Base-by-base conservation (phyloP, 176 grass and related monocot genomes). In the Triticum aestivum region DNA sequence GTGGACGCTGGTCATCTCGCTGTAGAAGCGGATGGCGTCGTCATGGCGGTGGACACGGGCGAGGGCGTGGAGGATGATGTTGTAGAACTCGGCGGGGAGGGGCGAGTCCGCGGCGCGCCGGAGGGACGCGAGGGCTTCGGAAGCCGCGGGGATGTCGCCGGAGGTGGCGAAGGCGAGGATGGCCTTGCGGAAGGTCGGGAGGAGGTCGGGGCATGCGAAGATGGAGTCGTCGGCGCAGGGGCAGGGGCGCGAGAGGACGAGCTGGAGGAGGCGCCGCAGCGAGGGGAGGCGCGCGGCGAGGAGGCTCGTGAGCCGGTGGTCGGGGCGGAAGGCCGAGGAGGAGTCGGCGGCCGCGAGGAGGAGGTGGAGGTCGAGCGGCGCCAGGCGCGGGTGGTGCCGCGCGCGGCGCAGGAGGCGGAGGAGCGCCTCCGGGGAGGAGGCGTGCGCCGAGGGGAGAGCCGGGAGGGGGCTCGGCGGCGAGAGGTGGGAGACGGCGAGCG, bases 171-270 rank as follows among this genome's bases (percentile, higher is more conserved):
- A 94, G 38, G 94, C 89, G 69, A 92, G 73, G 47, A 97, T 87
- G 30, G 91, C 91, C 69, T 68, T 81, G 58, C 83, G 82, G 82
- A 93, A 94, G 66, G 88, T 90, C 45, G 89, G 89, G 73, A 92
- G 87, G 45, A 94, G 91, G 26, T 87, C 86, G 44, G 91, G 89
- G 73, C 94, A 94, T 11, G 94, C 88, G 82, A 97, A 97, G 75
- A 97, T 88, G 69, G 94, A 97, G 38, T 82, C 85, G 71, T 97
- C 92, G 3, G 92, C 14, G 71, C 90, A 97, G 68, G 92, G 94
- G 83, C 92, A 97, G 21, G 90, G 87, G 8, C 89, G 82, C 33
- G 81, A 11, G 86, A 94, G 68, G 14, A 97, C 13, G 82, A 89
- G 82, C 65, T 84, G 39, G 75, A 94, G 92, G 75, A 97, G 73